Conservation (phyloP, 2,329 filamentous ascomycete genomes). For the Venturia aucupariae region DNA sequence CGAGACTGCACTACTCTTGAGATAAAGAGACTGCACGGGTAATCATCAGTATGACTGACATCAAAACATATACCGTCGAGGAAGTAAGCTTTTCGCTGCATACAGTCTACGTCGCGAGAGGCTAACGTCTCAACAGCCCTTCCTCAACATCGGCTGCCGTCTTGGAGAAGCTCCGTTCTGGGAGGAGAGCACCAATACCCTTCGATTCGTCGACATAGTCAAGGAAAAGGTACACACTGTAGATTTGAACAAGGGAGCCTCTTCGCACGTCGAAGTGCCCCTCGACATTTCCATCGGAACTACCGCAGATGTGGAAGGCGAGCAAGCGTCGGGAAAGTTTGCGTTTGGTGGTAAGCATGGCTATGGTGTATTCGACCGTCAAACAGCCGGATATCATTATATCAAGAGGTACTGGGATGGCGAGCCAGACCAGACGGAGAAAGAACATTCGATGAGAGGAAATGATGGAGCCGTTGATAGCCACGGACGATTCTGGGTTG, state of each 20-base stretch:
- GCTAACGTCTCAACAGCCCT: constrained; percentile 29
- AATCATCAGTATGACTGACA: neutral
- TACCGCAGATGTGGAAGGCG: constrained; percentile 67
- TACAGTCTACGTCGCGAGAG: neutral
- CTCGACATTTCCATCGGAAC: constrained; percentile 49
- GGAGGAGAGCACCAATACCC: constrained; percentile 52
- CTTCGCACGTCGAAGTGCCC: constrained; percentile 47
- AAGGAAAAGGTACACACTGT: constrained; percentile 65
- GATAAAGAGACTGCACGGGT: neutral
- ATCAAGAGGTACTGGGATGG: constrained; percentile 48
- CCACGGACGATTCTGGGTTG: constrained; percentile 74
- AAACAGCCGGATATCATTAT: constrained; percentile 46
- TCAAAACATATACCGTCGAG: neutral
- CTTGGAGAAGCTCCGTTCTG: constrained; percentile 70
- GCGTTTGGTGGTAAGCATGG: constrained; percentile 74
- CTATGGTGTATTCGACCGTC: constrained; percentile 65
- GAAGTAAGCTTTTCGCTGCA: neutral
- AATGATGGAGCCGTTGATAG: constrained; percentile 81
- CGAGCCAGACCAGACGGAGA: constrained; percentile 35
- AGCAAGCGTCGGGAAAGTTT: constrained; percentile 53
- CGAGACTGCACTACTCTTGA: neutral
- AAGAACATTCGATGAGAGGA: constrained; percentile 46
- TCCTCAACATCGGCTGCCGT: constrained; percentile 53
- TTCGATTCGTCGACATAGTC: constrained; percentile 79
- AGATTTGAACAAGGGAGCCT: constrained; percentile 53